Evolutionary conservation across 78 protist genomes (phyloP), one percentile per base, ranked within the genome.

Genomic region (Dictyostelium brefeldianum): DNA sequence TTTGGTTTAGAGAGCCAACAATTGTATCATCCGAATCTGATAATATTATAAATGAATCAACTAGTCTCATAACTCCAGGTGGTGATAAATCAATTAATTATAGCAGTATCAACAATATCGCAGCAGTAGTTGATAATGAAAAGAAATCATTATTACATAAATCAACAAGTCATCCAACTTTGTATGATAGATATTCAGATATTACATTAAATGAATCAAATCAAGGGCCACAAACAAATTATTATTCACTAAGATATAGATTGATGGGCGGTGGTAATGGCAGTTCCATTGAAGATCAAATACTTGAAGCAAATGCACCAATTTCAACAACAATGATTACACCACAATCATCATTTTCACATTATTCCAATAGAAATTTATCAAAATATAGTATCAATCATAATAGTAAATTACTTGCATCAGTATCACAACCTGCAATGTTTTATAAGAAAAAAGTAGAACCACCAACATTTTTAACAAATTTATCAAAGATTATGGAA

Each of bases 1-100:
- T 85, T 48, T 77, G 46, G 5, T 85, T 71, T 22, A 85, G 48
- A 75, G 92, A 85, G 18, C 92, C 92, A 77, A 46, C 59, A 20
- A 6, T 8, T 29, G 41, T 14, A 4, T 15, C 27, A 18, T 36
- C 43, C 5, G 46, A 50, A 18, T 27, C 17, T 43, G 75, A 27
- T 43, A n/a, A 20, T 11, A 25, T 10, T n/a, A 25, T 25, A 6
- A 67, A 31, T 67, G 75, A 67, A 57, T 47, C 43, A 43, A n/a
- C 43, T 43, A 43, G 50, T 51, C 80, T 25, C 48, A 36, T 7
- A 14, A 36, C 17, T 22, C 54, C 57, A 81, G 27, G n/a, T 31
- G 50, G n/a, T n/a, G 69, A 36, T 36, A 36, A 36, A 36, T 36
- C 43, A 36, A 36, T 36, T 36, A 36, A 36, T 2, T 36, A 36